Evolutionary conservation across 1,284 basidiomycete species (phyloP).

Genomic region (Sanghuangporus weigelae): DNA sequence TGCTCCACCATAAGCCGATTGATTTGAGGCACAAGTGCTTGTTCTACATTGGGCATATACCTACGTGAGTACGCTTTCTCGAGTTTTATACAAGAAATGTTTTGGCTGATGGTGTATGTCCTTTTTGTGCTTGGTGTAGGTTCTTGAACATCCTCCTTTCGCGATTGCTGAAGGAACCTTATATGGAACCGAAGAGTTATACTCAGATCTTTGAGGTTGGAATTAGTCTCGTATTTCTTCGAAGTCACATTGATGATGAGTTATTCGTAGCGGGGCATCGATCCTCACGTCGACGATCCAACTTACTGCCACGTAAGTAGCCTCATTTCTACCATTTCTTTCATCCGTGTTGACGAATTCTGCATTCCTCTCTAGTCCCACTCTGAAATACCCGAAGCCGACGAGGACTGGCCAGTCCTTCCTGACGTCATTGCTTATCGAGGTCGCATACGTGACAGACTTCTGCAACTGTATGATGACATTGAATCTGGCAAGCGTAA

Average conservation of each 20-base stretch:
- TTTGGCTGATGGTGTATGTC: too few species aligned
- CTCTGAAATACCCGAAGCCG: slow-evolving; percentile 76
- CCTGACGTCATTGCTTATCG: slow-evolving; percentile 76
- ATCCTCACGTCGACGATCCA: slow-evolving; percentile 90
- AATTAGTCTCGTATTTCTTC: neutral
- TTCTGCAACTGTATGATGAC: slow-evolving; percentile 70
- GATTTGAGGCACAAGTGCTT: slow-evolving; percentile 87
- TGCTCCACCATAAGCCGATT: slow-evolving; percentile 91
- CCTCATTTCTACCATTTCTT: neutral
- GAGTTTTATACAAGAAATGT: too few species aligned
- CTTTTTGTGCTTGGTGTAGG: too few species aligned
- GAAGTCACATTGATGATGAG: neutral
- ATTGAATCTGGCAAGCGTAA: slow-evolving; percentile 52
- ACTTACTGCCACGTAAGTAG: slow-evolving; percentile 71
- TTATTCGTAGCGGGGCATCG: slow-evolving; percentile 77
- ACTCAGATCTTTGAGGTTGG: slow-evolving; percentile 82
- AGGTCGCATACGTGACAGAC: slow-evolving; percentile 63
- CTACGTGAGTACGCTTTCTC: slow-evolving; percentile 31
- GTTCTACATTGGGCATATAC: slow-evolving; percentile 91
- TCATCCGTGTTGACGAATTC: neutral
- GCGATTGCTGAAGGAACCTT: slow-evolving; percentile 65
- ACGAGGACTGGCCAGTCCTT: slow-evolving; percentile 86
- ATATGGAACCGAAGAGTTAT: slow-evolving; percentile 79
- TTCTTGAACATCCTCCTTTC: slow-evolving; percentile 92
- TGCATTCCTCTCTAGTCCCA: slow-evolving; percentile 53